Conservation (phyloP, 306 rosid species). For the Nissolia schottii region DNA sequence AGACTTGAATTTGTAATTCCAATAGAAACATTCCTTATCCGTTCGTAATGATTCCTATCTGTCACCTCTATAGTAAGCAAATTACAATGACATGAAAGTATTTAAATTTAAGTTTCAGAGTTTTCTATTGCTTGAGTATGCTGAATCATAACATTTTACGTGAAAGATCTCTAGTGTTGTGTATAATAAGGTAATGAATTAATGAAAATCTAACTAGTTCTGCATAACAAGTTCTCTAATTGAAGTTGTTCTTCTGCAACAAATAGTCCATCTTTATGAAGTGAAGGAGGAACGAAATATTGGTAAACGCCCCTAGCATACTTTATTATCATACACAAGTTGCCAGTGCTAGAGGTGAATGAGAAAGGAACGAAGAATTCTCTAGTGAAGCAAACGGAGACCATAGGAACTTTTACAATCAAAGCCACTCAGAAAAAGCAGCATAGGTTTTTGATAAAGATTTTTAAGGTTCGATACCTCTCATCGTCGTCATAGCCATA, state of each 20-base stretch:
- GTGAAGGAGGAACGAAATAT: background rate
- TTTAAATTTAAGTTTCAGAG: too few relatives aligned
- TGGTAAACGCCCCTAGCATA: background rate
- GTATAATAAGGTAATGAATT: background rate
- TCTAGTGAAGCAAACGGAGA: too few relatives aligned
- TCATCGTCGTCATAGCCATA: too few relatives aligned
- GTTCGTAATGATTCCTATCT: background rate
- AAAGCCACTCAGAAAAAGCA: background rate
- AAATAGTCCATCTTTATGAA: background rate
- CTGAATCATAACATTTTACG: background rate
- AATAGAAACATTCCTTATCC: conserved; percentile 1
- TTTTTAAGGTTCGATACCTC: too few relatives aligned
- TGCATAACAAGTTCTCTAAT: background rate
- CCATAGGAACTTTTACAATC: background rate
- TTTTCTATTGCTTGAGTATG: background rate
- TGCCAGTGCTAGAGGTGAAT: conserved; percentile 3
- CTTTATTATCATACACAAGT: background rate
- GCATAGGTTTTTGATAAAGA: background rate
- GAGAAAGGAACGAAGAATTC: background rate
- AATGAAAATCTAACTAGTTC: background rate
- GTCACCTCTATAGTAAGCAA: background rate
- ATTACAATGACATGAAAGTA: background rate
- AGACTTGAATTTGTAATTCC: conserved; percentile 15
- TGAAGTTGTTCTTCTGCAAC: background rate
- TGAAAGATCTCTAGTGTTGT: background rate